phyloP scores from a whole-genome alignment of 257 asterid genomes.

The Galeopsis tetrahit region DNA sequence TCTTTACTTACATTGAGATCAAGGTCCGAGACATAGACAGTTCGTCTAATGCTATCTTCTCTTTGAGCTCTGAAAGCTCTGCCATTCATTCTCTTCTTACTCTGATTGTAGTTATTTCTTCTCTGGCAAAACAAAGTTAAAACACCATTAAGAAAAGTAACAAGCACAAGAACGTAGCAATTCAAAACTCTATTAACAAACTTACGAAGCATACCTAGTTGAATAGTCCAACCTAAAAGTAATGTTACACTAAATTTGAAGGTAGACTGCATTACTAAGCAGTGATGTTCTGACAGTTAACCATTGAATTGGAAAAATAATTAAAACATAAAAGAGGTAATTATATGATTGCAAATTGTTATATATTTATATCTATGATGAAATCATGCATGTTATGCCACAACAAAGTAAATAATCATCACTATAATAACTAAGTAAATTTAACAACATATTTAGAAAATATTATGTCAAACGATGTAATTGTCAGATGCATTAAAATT shows the following conservation, averaged over 20 bases:
- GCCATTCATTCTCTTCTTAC: slow-evolving; percentile 67
- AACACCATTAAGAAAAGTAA: slow-evolving; percentile 16
- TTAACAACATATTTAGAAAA: slow-evolving; percentile 15
- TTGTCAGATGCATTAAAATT: slow-evolving; percentile 9
- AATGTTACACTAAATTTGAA: neutral
- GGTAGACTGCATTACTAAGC: neutral
- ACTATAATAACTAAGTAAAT: neutral
- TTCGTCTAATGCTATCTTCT: slow-evolving; percentile 86
- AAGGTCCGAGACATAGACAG: slow-evolving; percentile 91
- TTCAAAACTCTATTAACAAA: neutral
- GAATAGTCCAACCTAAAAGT: neutral
- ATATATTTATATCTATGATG: neutral
- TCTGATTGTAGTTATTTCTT: slow-evolving; percentile 64
- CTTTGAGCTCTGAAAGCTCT: slow-evolving; percentile 84
- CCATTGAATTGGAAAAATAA: neutral
- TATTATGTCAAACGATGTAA: neutral
- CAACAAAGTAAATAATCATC: neutral
- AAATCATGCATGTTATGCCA: neutral
- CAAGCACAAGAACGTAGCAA: slow-evolving; percentile 2
- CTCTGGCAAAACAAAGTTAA: slow-evolving; percentile 51
- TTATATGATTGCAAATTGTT: neutral
- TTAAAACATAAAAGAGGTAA: slow-evolving; percentile 6
- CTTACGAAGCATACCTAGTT: too few species aligned
- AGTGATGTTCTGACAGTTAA: neutral
- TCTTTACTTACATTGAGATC: slow-evolving; percentile 70